A percentile compares a stretch with the other conserved stretches of the same genome.
phyloP scores from a whole-genome alignment of 2,329 filamentous ascomycete genomes.

The Aspergillus candidus region DNA sequence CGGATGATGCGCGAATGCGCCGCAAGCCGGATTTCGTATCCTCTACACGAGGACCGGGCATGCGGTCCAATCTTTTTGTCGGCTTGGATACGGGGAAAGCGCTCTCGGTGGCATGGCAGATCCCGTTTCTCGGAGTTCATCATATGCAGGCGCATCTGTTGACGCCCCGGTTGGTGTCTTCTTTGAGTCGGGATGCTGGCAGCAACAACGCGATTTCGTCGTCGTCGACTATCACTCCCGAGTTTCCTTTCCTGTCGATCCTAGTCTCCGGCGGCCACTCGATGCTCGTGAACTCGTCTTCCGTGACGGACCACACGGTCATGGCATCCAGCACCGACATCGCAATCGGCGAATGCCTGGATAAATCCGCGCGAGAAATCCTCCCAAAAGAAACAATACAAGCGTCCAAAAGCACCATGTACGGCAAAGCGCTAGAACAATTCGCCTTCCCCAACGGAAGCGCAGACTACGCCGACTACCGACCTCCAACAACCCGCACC shows the following conservation, averaged over 20 bases:
- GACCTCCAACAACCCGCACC: slow-evolving; percentile 51
- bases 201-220: slow-evolving; percentile 5
- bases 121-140: slow-evolving; percentile 79
- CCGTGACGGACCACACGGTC: slow-evolving; percentile 63
- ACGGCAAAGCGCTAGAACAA: slow-evolving; percentile 69
- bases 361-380: slow-evolving; percentile 75
- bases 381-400: slow-evolving; percentile 58
- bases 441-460: slow-evolving; percentile 62
- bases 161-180: slow-evolving; percentile 70
- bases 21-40: slow-evolving; percentile 73
- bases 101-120: slow-evolving; percentile 72
- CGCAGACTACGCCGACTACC: slow-evolving; percentile 46
- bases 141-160: slow-evolving; percentile 97
- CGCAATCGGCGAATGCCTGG: slow-evolving; percentile 82
- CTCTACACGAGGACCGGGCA: slow-evolving; percentile 85
- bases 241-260: slow-evolving; percentile 80
- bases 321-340: slow-evolving; percentile 70
- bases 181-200: slow-evolving; percentile 42
- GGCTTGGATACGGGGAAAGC: slow-evolving; percentile 85
- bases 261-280: slow-evolving; percentile 92
- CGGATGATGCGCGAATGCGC: slow-evolving; percentile 24
- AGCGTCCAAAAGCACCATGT: slow-evolving; percentile 61
- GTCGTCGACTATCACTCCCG: slow-evolving; percentile 34
- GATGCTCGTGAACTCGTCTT: slow-evolving; percentile 68
- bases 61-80: slow-evolving; percentile 68